phyloP scores from a whole-genome alignment of 345 rosid species.

The Moricandia arvensis region DNA sequence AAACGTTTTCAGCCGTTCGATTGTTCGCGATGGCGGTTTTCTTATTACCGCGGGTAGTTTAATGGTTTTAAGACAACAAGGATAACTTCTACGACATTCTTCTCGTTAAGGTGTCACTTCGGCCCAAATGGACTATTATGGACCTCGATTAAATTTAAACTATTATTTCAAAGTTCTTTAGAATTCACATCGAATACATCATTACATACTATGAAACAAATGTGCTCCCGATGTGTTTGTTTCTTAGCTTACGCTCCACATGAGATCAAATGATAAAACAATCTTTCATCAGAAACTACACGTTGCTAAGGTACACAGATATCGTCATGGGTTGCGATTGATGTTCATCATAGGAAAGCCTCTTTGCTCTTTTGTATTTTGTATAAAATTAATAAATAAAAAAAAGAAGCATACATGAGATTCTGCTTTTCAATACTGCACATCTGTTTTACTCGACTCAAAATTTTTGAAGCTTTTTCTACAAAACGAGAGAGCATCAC shows the following conservation, averaged over 20 bases:
- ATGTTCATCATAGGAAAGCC: constrained; percentile 11
- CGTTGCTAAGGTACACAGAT: background rate
- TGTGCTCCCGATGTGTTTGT: no score
- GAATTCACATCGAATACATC: no score
- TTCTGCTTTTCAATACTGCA: no score
- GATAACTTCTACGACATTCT: background rate
- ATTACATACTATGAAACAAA: no score
- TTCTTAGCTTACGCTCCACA: background rate
- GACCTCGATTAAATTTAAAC: no score
- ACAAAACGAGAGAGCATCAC: background rate
- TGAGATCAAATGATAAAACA: background rate
- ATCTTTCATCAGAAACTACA: background rate
- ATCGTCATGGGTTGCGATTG: background rate
- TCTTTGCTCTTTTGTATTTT: constrained; percentile 24
- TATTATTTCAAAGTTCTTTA: no score
- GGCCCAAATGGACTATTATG: no score
- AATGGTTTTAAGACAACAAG: background rate
- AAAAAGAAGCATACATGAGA: background rate
- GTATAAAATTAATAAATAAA: background rate
- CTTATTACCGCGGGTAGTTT: background rate
- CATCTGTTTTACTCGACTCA: constrained; percentile 25
- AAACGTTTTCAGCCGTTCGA: constrained; percentile 5
- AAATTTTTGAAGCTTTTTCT: constrained; percentile 29
- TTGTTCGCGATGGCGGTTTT: background rate
- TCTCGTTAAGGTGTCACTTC: background rate